Evolutionary conservation across 805 yeast species (phyloP), one percentile per base, ranked within the genome.

Genomic region (Tetrapisispora fleetii): DNA sequence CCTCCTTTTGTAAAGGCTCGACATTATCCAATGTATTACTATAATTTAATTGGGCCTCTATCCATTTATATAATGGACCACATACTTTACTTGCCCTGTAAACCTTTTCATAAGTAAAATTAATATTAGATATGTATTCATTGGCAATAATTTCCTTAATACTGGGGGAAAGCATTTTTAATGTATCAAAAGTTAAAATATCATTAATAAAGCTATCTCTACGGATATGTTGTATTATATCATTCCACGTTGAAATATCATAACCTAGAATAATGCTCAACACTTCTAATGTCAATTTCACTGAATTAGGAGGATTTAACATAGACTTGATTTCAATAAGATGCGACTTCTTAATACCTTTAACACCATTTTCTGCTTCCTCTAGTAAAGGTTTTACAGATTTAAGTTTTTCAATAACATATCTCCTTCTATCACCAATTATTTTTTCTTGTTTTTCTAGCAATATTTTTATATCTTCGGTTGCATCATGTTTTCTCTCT

Each of bases 71-170:
- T 35, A 91, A 68, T 0, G 98, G 98, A 0, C 96, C 98, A 68
- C 97, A 88, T 0, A 97, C 97, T 59, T 85, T 88, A 64, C 95
- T 84, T 4, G 98, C 98, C 37, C 97, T 71, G 56, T 85, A 78
- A 0, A 87, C 95, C 0, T 85, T 67, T 43, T 82, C 89, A 56
- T 68, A 83, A 38, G 77, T 86, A 61, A 77, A 90, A 46, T 78
- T 83, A 0, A 80, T 76, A 47, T 80, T 69, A 0, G 81, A 69
- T 11, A 90, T 64, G 57, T 84, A 91, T 1, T 70, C 71, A 1
- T 62, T 53, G 37, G 81, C 80, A 80, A 91, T 79, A 47, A 66
- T 70, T 0, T 66, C 56, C 33, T 87, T 67, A n/a, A 82, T 55
- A 4, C 73, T 76, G 1, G 70, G 61, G 0, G 81, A 68, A 55